Percentiles rank a stretch among this genome's conserved stretches.
phyloP scores from a whole-genome alignment of 257 asterid species.

The Thymus mandschuricus region DNA sequence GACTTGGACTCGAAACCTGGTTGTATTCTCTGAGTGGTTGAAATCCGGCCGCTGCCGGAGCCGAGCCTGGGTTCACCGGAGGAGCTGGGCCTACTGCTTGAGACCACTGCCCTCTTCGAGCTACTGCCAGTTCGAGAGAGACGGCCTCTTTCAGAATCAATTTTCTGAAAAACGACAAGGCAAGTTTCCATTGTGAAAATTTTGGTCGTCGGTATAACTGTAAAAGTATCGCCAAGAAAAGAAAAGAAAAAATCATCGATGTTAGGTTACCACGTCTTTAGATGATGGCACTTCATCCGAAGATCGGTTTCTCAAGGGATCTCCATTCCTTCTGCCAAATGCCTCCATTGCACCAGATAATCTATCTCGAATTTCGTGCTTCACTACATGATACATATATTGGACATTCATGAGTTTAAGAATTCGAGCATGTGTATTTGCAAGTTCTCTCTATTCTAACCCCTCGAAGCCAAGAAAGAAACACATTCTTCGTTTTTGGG shows the following conservation, averaged over 20 bases:
- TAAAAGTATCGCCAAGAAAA: neutral
- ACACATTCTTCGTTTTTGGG: neutral
- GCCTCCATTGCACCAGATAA: conserved; percentile 63
- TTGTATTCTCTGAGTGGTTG: conserved; percentile 68
- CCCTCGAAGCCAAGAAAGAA: neutral
- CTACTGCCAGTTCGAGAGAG: conserved; percentile 64
- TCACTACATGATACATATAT: conserved; percentile 46
- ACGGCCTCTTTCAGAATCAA: conserved; percentile 67
- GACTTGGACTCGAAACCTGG: conserved; percentile 81
- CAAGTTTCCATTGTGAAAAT: neutral
- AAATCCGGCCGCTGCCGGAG: conserved; percentile 62
- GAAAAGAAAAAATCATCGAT: neutral
- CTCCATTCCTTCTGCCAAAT: conserved; percentile 67
- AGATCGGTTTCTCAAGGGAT: conserved; percentile 60
- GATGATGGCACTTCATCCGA: conserved; percentile 62
- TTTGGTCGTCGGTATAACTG: neutral
- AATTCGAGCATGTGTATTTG: neutral
- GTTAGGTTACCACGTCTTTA: conserved; percentile 62
- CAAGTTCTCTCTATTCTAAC: neutral
- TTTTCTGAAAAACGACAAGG: conserved; percentile 47
- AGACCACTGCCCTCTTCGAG: conserved; percentile 64
- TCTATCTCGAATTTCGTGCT: conserved; percentile 59
- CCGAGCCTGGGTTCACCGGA: conserved; percentile 73
- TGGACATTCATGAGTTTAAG: conserved; percentile 22
- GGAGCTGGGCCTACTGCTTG: conserved; percentile 83